Evolutionary conservation across 345 rosid genomes (phyloP).

Genomic region (Hibiscus mutabilis): DNA sequence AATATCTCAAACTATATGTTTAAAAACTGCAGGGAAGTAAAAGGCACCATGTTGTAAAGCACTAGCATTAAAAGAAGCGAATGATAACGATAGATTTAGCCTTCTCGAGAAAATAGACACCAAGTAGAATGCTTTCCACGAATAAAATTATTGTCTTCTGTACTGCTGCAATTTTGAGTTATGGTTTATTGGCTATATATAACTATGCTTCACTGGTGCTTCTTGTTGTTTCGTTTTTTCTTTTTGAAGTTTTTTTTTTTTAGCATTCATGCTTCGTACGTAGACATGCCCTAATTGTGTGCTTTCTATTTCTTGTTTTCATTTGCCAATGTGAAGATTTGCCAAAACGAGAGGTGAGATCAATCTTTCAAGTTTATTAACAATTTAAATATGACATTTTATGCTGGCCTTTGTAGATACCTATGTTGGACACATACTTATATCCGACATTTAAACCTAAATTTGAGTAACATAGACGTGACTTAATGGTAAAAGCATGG

Average conservation of each 20-base stretch:
- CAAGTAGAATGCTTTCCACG: not conserved
- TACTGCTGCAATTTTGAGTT: too few species aligned
- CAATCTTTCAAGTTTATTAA: not conserved
- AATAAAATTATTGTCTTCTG: not conserved
- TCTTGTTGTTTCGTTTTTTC: not conserved
- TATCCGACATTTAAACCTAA: not conserved
- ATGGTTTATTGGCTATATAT: not conserved
- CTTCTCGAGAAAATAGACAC: not conserved
- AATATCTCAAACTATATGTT: not conserved
- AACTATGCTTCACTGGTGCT: not conserved
- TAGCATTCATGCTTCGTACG: not conserved
- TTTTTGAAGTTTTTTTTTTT: not conserved
- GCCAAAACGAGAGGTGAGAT: slow-evolving; percentile 89
- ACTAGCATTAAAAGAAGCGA: not conserved
- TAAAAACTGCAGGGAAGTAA: not conserved
- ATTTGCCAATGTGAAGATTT: slow-evolving; percentile 43
- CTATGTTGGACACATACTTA: not conserved
- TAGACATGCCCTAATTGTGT: slow-evolving; percentile 26
- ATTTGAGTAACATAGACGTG: not conserved
- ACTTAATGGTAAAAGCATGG: not conserved
- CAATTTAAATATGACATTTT: not conserved
- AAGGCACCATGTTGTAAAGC: not conserved
- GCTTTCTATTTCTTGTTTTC: slow-evolving; percentile 23
- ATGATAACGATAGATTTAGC: not conserved
- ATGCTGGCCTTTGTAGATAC: not conserved